Evolutionary conservation across 2,329 filamentous ascomycete species (phyloP).

Genomic region (Fusarium camptoceras): DNA sequence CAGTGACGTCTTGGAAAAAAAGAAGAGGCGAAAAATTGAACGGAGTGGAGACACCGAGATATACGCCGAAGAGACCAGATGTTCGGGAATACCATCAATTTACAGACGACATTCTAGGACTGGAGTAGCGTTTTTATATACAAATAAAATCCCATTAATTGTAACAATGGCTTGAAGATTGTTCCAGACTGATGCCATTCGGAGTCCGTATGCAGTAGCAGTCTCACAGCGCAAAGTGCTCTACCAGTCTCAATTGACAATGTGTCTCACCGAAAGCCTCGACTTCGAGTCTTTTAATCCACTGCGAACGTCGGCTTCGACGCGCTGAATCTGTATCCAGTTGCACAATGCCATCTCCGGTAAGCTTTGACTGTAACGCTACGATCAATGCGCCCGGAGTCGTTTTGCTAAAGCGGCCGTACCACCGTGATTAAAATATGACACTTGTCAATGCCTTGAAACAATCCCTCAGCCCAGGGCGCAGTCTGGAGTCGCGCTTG

Average conservation of each 20-base stretch:
- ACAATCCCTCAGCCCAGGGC: conserved; percentile 43
- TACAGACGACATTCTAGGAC: neutral
- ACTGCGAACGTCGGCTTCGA: conserved; percentile 54
- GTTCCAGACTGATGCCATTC: neutral
- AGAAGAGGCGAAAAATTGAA: conserved; percentile 1
- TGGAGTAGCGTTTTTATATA: neutral
- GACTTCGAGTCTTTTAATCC: neutral
- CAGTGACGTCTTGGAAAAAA: conserved; percentile 27
- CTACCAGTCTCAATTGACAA: neutral
- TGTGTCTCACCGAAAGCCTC: neutral
- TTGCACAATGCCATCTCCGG: conserved; percentile 49
- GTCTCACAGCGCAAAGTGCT: neutral
- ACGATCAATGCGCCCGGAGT: neutral
- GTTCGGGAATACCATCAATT: neutral
- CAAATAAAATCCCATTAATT: neutral
- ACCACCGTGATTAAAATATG: conserved; percentile 18
- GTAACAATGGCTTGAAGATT: neutral
- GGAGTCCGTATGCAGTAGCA: neutral
- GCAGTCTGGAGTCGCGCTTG: conserved; percentile 27
- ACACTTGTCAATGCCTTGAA: conserved; percentile 45
- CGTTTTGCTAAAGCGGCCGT: conserved; percentile 21
- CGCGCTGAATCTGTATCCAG: conserved; percentile 56
- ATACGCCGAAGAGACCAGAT: neutral
- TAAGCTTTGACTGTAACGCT: conserved; percentile 47
- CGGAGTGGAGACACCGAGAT: conserved; percentile 26